phyloP scores from a whole-genome alignment of 768 basidiomycete genomes.

The Mycena galopus region DNA sequence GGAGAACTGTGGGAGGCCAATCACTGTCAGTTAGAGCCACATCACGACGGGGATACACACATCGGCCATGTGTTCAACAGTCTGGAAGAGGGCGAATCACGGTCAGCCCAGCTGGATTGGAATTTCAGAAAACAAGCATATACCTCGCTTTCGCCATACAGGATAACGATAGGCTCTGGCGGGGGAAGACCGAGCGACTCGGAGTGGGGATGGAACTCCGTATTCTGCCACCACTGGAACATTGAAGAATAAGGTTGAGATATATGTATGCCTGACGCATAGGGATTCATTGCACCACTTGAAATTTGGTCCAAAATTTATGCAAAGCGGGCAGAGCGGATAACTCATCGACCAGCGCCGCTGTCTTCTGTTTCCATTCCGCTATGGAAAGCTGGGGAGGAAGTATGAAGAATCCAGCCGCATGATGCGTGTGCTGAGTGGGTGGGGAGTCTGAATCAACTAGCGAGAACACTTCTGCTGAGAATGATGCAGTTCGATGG shows the following conservation, averaged over 20 bases:
- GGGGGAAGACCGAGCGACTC: not conserved
- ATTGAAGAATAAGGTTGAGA: not conserved
- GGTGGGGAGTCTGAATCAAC: not conserved
- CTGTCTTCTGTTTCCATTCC: not conserved
- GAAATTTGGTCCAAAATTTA: not conserved
- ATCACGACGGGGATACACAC: not conserved
- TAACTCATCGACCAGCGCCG: not conserved
- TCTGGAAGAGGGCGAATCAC: not conserved
- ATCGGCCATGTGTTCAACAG: not conserved
- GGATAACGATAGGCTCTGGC: not conserved
- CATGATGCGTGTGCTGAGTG: not conserved
- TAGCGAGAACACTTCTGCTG: not conserved
- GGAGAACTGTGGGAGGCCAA: not conserved
- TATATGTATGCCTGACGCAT: not conserved
- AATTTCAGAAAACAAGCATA: not conserved
- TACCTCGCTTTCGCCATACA: not conserved
- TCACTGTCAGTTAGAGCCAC: not conserved
- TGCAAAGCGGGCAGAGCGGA: not conserved
- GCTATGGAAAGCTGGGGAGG: not conserved
- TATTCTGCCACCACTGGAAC: not conserved
- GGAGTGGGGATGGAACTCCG: not conserved
- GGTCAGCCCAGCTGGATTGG: not conserved
- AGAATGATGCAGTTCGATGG: not conserved
- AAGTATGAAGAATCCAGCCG: not conserved
- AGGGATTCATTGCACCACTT: not conserved